Percentiles rank a stretch among this genome's conserved stretches.
Evolutionary conservation across 148 eudicot genomes (phyloP).

Genomic region (Rhododendron molle): DNA sequence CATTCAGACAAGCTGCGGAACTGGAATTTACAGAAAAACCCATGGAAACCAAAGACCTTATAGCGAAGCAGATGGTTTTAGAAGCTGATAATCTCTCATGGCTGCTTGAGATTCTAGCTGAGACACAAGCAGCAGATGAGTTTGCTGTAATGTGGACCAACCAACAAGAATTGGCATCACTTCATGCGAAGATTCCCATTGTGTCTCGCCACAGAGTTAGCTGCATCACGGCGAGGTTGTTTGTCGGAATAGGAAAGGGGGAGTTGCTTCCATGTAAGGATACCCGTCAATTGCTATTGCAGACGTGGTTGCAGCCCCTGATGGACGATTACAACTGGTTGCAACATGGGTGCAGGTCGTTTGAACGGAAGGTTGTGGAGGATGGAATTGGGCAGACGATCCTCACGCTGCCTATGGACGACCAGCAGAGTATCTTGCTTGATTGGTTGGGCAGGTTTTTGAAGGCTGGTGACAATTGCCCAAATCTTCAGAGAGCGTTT

Average conservation of each 20-base stretch:
- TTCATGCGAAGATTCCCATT: slow-evolving; percentile 53
- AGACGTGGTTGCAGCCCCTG: slow-evolving; percentile 85
- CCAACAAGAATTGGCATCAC: slow-evolving; percentile 68
- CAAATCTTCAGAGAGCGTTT: slow-evolving; percentile 84
- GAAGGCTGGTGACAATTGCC: slow-evolving; percentile 77
- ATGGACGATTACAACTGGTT: slow-evolving; percentile 83
- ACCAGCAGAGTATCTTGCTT: slow-evolving; percentile 79
- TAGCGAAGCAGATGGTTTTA: slow-evolving; percentile 50
- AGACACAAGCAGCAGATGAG: slow-evolving; percentile 68
- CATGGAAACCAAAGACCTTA: slow-evolving; percentile 38
- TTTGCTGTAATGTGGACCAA: slow-evolving; percentile 72
- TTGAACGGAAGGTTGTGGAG: slow-evolving; percentile 82
- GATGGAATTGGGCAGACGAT: slow-evolving; percentile 95
- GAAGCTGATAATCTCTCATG: slow-evolving; percentile 84
- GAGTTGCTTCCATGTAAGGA: slow-evolving; percentile 82
- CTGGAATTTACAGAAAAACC: slow-evolving; percentile 29
- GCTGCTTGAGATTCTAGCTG: slow-evolving; percentile 87
- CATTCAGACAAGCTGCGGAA: slow-evolving; percentile 52
- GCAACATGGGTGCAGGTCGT: slow-evolving; percentile 76
- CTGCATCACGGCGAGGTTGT: slow-evolving; percentile 68
- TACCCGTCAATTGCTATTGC: slow-evolving; percentile 52
- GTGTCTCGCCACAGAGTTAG: slow-evolving; percentile 64
- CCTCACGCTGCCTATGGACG: slow-evolving; percentile 82
- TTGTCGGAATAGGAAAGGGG: slow-evolving; percentile 88
- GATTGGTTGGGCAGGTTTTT: slow-evolving; percentile 77